Percentiles rank a stretch among this genome's conserved stretches.
These are phyloP conservation scores for Pseudocohnilembus persalinus DNA, from an alignment of 169 alveolate species.

Conservation along the genomic window DNA sequence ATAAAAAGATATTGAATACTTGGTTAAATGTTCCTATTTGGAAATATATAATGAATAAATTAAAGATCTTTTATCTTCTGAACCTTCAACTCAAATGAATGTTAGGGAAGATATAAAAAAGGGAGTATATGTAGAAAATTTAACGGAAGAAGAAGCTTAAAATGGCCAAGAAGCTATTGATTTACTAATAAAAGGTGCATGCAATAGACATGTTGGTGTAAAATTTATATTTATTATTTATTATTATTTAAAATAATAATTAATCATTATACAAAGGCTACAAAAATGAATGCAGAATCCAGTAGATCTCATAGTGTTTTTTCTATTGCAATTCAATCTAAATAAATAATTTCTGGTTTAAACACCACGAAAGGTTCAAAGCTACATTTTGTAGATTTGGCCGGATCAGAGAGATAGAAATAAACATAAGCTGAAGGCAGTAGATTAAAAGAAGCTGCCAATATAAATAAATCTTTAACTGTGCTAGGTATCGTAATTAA, in stretches of 20 bases:
- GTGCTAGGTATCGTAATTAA: conserved; percentile 82
- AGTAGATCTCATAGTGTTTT: conserved; percentile 85
- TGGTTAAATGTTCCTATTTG: conserved; percentile 52
- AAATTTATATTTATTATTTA: too few species aligned
- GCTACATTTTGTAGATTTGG: conserved; percentile 84
- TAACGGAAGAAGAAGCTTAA: conserved; percentile 69
- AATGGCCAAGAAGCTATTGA: conserved; percentile 59
- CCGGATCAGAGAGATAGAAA: conserved; percentile 87
- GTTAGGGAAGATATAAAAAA: conserved; percentile 72
- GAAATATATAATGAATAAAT: conserved; percentile 83
- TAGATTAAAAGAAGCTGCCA: conserved; percentile 83
- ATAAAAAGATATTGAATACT: conserved; percentile 23
- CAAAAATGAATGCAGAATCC: conserved; percentile 82
- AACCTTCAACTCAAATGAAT: conserved; percentile 50
- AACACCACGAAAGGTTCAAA: conserved; percentile 41
- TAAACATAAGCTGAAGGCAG: conserved; percentile 77
- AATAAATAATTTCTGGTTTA: conserved; percentile 20
- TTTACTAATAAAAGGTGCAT: conserved; percentile 66
- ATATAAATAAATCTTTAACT: conserved; percentile 79
- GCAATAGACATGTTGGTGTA: conserved; percentile 56
- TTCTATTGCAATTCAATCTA: conserved; percentile 54
- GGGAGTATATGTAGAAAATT: conserved; percentile 79
- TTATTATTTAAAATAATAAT: too few species aligned
- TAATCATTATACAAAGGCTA: conserved; percentile 42
- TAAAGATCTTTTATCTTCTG: conserved; percentile 63